Conservation (phyloP, 306 rosid genomes). For the Cicer cuneatum region DNA sequence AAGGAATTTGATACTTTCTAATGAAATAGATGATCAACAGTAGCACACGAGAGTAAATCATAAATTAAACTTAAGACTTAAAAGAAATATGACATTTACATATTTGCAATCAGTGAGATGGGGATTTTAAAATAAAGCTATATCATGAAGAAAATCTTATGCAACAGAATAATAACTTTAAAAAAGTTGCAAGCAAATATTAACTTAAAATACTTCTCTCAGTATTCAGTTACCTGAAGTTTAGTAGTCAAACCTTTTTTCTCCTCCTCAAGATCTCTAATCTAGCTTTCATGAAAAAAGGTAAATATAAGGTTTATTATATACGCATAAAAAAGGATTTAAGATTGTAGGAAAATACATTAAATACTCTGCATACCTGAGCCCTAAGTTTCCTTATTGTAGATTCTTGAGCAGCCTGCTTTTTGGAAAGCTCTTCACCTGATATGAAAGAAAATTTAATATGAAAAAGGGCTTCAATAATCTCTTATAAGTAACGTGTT, state of each 20-base stretch:
- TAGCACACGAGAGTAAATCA: slow-evolving; percentile 20
- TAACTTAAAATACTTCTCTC: slow-evolving; percentile 17
- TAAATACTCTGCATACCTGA: slow-evolving; percentile 65
- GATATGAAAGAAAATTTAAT: slow-evolving; percentile 45
- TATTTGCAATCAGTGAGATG: slow-evolving; percentile 21
- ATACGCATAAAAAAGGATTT: slow-evolving; percentile 31
- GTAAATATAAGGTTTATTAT: slow-evolving; percentile 37
- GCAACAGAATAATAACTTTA: background rate
- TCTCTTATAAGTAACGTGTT: slow-evolving; percentile 24
- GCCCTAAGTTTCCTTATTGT: slow-evolving; percentile 90
- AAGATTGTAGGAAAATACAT: slow-evolving; percentile 40
- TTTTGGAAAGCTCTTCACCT: slow-evolving; percentile 99
- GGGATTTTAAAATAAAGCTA: slow-evolving; percentile 13
- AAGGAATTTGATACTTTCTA: slow-evolving; percentile 21
- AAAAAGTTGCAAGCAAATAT: slow-evolving; percentile 28
- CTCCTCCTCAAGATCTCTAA: slow-evolving; percentile 99
- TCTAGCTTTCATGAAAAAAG: slow-evolving; percentile 77
- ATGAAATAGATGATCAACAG: slow-evolving; percentile 7
- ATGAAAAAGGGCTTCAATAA: slow-evolving; percentile 29
- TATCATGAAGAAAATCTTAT: slow-evolving; percentile 8
- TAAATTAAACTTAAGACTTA: slow-evolving; percentile 16
- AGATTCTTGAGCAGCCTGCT: slow-evolving; percentile 97
- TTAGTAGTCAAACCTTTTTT: slow-evolving; percentile 89
- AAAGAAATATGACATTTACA: slow-evolving; percentile 24
- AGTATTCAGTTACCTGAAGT: slow-evolving; percentile 80